These are phyloP conservation scores for Penicillium mononematosum DNA, from an alignment of 495 filamentous ascomycete genomes.

Conservation along the genomic window DNA sequence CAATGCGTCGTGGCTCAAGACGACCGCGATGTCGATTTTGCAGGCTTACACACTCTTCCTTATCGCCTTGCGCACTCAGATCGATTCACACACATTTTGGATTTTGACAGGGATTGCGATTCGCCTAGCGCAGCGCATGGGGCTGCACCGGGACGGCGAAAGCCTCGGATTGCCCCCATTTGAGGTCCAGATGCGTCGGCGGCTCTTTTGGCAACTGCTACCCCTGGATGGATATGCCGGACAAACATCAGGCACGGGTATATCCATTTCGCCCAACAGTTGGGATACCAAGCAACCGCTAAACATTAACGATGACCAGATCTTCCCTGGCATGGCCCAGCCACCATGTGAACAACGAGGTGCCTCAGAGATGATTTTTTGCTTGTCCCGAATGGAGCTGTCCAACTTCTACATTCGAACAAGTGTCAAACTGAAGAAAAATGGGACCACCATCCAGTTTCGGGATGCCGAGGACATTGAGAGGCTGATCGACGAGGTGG, in stretches of 20 bases:
- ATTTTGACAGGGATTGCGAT: constrained; percentile 45
- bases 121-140: constrained; percentile 49
- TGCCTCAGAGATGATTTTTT: constrained; percentile 77
- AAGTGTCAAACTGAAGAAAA: constrained; percentile 15
- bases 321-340: constrained; percentile 39
- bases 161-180: constrained; percentile 43
- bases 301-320: constrained; percentile 58
- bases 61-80: constrained; percentile 30
- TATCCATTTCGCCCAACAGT: constrained; percentile 18
- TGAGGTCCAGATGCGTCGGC: constrained; percentile 48
- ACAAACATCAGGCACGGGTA: constrained; percentile 29
- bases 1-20: constrained; percentile 35
- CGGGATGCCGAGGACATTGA: constrained; percentile 43
- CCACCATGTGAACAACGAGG: constrained; percentile 45
- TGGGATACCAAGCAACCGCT: constrained; percentile 41
- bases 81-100: constrained; percentile 39
- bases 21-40: constrained; percentile 30
- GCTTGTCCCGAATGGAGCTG: constrained; percentile 58
- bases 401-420: constrained; percentile 1
- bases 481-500: constrained; percentile 28
- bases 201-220: constrained; percentile 49
- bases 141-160: constrained; percentile 49
- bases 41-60: constrained; percentile 36
- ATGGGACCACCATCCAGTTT: constrained; percentile 11
- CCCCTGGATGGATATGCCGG: constrained; percentile 38